These are phyloP conservation scores for Dryadomyces quercus-mongolicae DNA, from an alignment of 2,329 filamentous ascomycete species.

Conservation along the genomic window DNA sequence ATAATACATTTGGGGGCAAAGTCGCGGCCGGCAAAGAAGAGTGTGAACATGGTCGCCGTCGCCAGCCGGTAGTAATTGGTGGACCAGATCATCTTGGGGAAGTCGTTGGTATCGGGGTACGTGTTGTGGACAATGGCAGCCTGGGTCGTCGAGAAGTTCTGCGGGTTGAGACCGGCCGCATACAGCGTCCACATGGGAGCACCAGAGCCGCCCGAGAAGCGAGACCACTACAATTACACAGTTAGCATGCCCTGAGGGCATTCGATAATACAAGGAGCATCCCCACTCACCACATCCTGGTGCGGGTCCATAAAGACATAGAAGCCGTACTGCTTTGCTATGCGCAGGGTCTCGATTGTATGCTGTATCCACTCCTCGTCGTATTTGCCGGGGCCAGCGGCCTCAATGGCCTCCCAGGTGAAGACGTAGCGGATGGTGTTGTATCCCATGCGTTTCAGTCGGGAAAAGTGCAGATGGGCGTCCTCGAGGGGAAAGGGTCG, in stretches of 20 bases:
- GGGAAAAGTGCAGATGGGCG: conserved; percentile 74
- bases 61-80: conserved; percentile 89
- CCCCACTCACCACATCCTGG: conserved; percentile 71
- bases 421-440: conserved; percentile 96
- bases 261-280: too few species aligned
- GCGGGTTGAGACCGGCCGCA: conserved; percentile 81
- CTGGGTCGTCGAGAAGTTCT: conserved; percentile 73
- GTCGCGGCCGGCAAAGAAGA: conserved; percentile 83
- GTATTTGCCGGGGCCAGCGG: conserved; percentile 78
- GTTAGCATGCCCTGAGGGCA: too few species aligned
- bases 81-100: conserved; percentile 99
- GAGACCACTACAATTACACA: conserved; percentile 65
- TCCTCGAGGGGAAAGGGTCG: conserved; percentile 76
- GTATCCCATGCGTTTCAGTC: conserved; percentile 81
- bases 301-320: conserved; percentile 98
- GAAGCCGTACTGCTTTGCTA: conserved; percentile 84
- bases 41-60: conserved; percentile 80
- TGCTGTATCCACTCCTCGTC: conserved; percentile 90
- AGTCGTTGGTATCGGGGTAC: conserved; percentile 70
- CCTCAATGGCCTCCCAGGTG: conserved; percentile 98
- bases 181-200: conserved; percentile 98
- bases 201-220: conserved; percentile 86
- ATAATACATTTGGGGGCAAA: conserved; percentile 96
- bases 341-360: conserved; percentile 71
- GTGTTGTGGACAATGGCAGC: conserved; percentile 93